Evolutionary conservation across 495 filamentous ascomycete genomes (phyloP), one percentile per base, ranked within the genome.

Genomic region (Neurospora sp.): DNA sequence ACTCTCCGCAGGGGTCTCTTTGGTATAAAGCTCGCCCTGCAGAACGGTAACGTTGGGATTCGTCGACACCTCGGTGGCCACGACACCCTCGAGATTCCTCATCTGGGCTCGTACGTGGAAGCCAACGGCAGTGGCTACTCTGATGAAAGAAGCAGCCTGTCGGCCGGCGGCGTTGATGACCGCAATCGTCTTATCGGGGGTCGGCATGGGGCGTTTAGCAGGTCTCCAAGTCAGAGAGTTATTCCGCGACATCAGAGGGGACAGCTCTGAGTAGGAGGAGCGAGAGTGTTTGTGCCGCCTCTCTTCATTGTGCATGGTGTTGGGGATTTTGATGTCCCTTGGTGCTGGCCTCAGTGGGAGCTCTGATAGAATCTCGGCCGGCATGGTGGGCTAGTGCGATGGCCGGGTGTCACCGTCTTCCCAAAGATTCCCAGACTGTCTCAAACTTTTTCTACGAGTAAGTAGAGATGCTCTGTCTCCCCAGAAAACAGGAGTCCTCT

Each of bases 131-230:
- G 92, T 91, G 27, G 94, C 95, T 76, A 96, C 94, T 68, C 95
- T 91, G 71, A 97, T 93, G 79, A 98, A 88, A 44, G 94, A 97
- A 59, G 95, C 95, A 40, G 94, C 93, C 86, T 98, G 95, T 74
- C 95, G 91, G 73, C 95, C 95, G 75, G 91, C 92, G 81, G 91
- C 90, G 82, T 98, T 98, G 80, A 97, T 94, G 78, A 96, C 91
- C 76, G 93, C 94, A 76, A 97, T 93, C 68, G 90, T 94, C 83
- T 94, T 92, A 77, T 87, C 82, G 48, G 88, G 85, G 71, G 86
- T 85, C 69, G 84, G 84, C 75, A 83, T 85, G 40, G 83, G 79
- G 72, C 87, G 81, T 76, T 88, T 88, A 14, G 83, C 75, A 4
- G 87, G 87, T 20, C 87, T 85, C 74, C 85, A 84, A 8, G 76